phyloP scores from a whole-genome alignment of 495 filamentous ascomycete species.

The Penicillium mononematosum region DNA sequence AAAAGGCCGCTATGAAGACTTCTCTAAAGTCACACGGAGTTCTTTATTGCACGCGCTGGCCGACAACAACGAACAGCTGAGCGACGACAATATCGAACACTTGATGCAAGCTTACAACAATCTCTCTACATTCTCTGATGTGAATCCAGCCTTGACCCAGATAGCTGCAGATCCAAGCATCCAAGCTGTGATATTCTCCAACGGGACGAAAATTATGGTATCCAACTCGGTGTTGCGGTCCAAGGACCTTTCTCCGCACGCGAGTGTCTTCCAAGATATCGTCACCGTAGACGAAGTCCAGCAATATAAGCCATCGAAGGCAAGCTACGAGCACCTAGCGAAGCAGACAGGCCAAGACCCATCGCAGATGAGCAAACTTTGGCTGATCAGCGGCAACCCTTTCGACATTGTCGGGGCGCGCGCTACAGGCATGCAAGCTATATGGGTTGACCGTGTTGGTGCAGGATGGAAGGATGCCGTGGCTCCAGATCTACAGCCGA shows the following conservation, averaged over 20 bases:
- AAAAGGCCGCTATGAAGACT: slow-evolving; percentile 60
- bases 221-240: slow-evolving; percentile 57
- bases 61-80: slow-evolving; percentile 50
- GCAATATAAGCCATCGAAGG: slow-evolving; percentile 69
- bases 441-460: slow-evolving; percentile 66
- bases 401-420: slow-evolving; percentile 67
- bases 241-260: slow-evolving; percentile 52
- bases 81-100: slow-evolving; percentile 35
- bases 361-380: slow-evolving; percentile 54
- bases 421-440: slow-evolving; percentile 53
- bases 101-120: slow-evolving; percentile 68
- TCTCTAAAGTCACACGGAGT: slow-evolving; percentile 61
- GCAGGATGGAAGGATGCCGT: slow-evolving; percentile 41
- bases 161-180: slow-evolving; percentile 41
- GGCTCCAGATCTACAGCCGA: slow-evolving; percentile 29
- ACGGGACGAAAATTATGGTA: slow-evolving; percentile 67
- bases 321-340: slow-evolving; percentile 60
- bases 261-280: slow-evolving; percentile 51
- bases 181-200: slow-evolving; percentile 69
- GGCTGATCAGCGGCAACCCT: slow-evolving; percentile 75
- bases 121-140: slow-evolving; percentile 70
- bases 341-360: slow-evolving; percentile 48
- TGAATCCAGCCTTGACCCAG: slow-evolving; percentile 49
- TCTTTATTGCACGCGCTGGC: slow-evolving; percentile 63
- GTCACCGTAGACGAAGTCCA: slow-evolving; percentile 60